Conservation (phyloP, 257 asterid species). For the Solanum bulbocastanum region DNA sequence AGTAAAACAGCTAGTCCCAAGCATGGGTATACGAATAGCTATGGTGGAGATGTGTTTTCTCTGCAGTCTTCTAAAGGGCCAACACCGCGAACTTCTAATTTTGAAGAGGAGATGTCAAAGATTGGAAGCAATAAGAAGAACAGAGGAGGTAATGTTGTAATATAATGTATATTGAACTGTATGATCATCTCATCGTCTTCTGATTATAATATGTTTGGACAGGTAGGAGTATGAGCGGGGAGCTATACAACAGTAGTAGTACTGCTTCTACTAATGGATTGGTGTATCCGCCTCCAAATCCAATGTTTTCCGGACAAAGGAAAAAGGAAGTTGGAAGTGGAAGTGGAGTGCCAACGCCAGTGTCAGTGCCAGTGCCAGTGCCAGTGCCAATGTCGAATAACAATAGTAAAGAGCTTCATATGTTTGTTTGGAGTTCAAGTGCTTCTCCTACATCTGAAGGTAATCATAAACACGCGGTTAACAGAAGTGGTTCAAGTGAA, state of each 20-base stretch:
- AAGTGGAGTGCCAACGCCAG: neutral
- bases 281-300: conserved; percentile 71
- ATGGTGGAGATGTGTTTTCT: conserved; percentile 53
- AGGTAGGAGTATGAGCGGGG: conserved; percentile 81
- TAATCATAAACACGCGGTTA: conserved; percentile 41
- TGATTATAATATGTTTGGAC: neutral
- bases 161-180: neutral
- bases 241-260: conserved; percentile 22
- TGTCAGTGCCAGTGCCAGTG: neutral
- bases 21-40: conserved; percentile 59
- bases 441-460: conserved; percentile 89
- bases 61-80: conserved; percentile 73
- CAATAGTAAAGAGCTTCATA: conserved; percentile 71
- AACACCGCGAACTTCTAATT: conserved; percentile 77
- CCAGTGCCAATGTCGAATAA: neutral
- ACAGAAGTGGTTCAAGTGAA: conserved; percentile 35
- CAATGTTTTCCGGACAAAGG: conserved; percentile 54
- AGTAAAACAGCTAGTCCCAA: conserved; percentile 76
- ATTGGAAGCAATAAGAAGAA: conserved; percentile 28
- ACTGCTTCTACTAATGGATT: neutral
- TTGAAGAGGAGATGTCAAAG: conserved; percentile 76
- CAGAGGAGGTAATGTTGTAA: neutral
- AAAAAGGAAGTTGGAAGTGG: conserved; percentile 40
- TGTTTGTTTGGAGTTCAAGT: conserved; percentile 94
- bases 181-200: neutral